phyloP scores from a whole-genome alignment of 768 basidiomycete species.

The Leccinum truebloodii region DNA sequence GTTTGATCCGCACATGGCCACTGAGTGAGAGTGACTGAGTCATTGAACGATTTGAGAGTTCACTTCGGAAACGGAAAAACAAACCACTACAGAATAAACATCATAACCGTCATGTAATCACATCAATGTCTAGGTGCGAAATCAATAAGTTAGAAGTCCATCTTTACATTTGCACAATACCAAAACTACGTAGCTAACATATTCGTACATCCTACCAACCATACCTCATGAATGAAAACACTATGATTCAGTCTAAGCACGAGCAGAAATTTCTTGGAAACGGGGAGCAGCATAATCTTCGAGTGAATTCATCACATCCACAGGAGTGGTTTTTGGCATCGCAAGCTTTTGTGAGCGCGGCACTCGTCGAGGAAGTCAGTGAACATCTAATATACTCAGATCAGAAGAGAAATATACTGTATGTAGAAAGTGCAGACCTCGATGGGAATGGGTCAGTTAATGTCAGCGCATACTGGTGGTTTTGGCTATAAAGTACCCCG shows the following conservation, averaged over 20 bases:
- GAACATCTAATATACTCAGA: constrained; percentile 73
- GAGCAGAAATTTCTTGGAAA: constrained; percentile 28
- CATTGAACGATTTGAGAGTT: too few species aligned
- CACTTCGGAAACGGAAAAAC: too few species aligned
- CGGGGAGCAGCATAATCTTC: constrained; percentile 23
- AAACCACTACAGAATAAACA: too few species aligned
- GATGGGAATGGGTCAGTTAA: constrained; percentile 97
- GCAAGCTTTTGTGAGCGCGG: constrained; percentile 53
- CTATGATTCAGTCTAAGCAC: constrained; percentile 23
- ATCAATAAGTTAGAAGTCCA: too few species aligned
- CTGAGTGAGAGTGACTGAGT: too few species aligned
- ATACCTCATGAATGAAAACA: not conserved
- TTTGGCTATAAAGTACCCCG: constrained; percentile 61
- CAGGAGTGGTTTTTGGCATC: constrained; percentile 22
- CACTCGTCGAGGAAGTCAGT: constrained; percentile 88
- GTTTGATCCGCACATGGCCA: too few species aligned
- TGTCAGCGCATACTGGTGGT: constrained; percentile 97
- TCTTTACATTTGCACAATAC: not conserved
- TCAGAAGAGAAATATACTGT: not conserved
- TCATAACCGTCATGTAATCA: too few species aligned
- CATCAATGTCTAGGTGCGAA: too few species aligned
- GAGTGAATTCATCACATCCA: constrained; percentile 13
- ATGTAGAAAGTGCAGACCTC: constrained; percentile 55
- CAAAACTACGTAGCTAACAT: not conserved
- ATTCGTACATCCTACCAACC: constrained; percentile 20